Conservation (phyloP, 2,329 filamentous ascomycete species). For the Ascochyta lentis region DNA sequence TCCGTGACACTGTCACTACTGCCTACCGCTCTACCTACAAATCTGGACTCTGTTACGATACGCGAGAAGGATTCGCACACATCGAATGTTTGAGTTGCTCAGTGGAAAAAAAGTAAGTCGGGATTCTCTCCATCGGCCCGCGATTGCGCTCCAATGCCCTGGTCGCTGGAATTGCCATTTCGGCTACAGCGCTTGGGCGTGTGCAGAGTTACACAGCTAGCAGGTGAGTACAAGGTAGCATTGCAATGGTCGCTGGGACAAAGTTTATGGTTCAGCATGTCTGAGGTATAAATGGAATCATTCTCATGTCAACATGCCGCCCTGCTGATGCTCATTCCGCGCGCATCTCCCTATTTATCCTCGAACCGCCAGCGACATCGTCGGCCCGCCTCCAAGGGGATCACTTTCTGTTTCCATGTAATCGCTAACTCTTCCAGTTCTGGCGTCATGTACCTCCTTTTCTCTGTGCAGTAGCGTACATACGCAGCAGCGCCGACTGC, state of each 20-base stretch:
- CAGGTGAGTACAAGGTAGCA: constrained; percentile 8
- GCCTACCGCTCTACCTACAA: not conserved
- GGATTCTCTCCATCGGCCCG: constrained; percentile 8
- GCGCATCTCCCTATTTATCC: not conserved
- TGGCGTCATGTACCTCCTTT: constrained; percentile 37
- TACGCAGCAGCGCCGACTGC: constrained; percentile 22
- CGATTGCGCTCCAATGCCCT: constrained; percentile 12
- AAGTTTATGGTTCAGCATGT: not conserved
- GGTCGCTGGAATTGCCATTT: constrained; percentile 14
- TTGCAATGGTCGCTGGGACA: not conserved
- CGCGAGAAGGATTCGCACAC: not conserved
- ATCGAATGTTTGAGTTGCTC: not conserved
- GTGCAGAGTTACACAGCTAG: constrained; percentile 8
- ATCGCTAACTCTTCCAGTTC: constrained; percentile 6
- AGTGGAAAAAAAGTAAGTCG: constrained; percentile 1
- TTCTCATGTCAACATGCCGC: not conserved
- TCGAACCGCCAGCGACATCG: constrained; percentile 9
- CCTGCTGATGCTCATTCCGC: not conserved
- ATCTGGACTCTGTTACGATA: not conserved
- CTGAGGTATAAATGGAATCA: not conserved
- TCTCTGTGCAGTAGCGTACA: constrained; percentile 25
- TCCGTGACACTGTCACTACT: not conserved
- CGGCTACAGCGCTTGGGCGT: constrained; percentile 12
- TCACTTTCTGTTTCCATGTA: constrained; percentile 36
- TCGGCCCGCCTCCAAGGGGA: constrained; percentile 14